Conservation (phyloP, 2,329 filamentous ascomycete genomes). For the Elsinoe necatrix region DNA sequence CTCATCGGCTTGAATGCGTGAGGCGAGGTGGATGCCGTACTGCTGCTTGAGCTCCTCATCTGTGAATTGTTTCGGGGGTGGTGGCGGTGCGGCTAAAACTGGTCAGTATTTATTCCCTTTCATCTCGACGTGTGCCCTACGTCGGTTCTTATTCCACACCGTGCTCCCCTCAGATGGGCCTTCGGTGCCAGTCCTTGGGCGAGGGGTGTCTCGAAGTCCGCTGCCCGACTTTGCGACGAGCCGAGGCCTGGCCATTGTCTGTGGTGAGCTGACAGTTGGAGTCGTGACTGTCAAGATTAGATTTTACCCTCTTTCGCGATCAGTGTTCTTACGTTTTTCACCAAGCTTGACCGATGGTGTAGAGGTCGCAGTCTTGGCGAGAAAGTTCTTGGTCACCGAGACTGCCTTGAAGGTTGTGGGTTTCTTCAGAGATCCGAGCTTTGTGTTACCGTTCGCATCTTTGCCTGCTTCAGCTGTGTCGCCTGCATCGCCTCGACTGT, state of each 20-base stretch:
- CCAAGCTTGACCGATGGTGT: slow-evolving; percentile 39
- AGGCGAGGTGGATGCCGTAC: slow-evolving; percentile 78
- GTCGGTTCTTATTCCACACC: slow-evolving; percentile 85
- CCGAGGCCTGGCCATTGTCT: slow-evolving; percentile 55
- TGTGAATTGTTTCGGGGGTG: slow-evolving; percentile 72
- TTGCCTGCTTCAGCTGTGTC: slow-evolving; percentile 45
- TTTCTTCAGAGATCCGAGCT: slow-evolving; percentile 58
- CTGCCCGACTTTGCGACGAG: slow-evolving; percentile 68
- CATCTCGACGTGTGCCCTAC: slow-evolving; percentile 43
- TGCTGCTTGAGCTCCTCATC: slow-evolving; percentile 78
- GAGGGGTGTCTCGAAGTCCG: slow-evolving; percentile 45
- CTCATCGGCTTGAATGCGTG: slow-evolving; percentile 67
- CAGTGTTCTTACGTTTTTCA: slow-evolving; percentile 43
- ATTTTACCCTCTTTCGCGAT: not conserved
- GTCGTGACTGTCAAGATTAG: slow-evolving; percentile 32
- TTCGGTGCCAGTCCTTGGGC: slow-evolving; percentile 24
- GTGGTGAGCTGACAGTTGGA: slow-evolving; percentile 38
- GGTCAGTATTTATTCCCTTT: slow-evolving; percentile 23
- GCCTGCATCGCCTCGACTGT: slow-evolving; percentile 51
- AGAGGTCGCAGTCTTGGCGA: slow-evolving; percentile 61
- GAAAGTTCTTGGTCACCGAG: slow-evolving; percentile 75
- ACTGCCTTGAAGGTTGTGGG: slow-evolving; percentile 74
- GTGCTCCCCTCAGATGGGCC: slow-evolving; percentile 59
- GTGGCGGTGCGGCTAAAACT: slow-evolving; percentile 48
- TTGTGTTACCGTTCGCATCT: slow-evolving; percentile 52